Evolutionary conservation across 305 asterid genomes (phyloP).

Genomic region (Petunia hybrid): DNA sequence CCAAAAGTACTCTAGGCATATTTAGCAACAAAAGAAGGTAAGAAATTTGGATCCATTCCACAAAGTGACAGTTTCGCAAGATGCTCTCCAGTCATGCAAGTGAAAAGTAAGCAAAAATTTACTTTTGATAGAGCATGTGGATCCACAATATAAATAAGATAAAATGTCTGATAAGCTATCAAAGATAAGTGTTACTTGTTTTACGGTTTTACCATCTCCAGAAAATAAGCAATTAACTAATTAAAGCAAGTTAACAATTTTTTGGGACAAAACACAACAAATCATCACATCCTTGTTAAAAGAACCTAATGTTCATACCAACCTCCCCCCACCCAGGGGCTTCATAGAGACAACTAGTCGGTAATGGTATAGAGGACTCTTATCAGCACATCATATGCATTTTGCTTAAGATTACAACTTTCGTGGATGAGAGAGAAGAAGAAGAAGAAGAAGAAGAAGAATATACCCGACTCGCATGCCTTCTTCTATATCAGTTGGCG

Average conservation of each 20-base stretch:
- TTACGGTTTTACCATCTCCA: neutral
- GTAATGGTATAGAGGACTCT: too few species aligned
- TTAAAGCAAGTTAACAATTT: neutral
- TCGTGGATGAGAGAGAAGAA: neutral
- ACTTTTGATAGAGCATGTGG: neutral
- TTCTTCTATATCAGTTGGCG: slow-evolving; percentile 97
- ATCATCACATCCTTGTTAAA: neutral
- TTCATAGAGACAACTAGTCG: too few species aligned
- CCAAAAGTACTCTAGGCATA: neutral
- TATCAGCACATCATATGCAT: too few species aligned
- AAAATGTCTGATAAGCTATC: neutral
- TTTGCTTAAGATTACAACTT: too few species aligned
- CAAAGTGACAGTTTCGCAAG: neutral
- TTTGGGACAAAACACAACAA: neutral
- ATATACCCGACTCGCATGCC: slow-evolving; percentile 97
- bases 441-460: slow-evolving; percentile 31
- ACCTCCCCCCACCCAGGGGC: too few species aligned
- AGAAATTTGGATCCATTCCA: neutral
- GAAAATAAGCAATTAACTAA: neutral
- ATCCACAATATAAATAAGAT: neutral
- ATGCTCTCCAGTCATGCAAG: neutral
- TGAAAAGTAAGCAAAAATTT: neutral
- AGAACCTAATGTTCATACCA: neutral
- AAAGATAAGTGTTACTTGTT: neutral
- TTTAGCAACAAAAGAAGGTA: neutral